Conservation (phyloP, 2,329 filamentous ascomycete species). For the Niveomyces coronatus region DNA sequence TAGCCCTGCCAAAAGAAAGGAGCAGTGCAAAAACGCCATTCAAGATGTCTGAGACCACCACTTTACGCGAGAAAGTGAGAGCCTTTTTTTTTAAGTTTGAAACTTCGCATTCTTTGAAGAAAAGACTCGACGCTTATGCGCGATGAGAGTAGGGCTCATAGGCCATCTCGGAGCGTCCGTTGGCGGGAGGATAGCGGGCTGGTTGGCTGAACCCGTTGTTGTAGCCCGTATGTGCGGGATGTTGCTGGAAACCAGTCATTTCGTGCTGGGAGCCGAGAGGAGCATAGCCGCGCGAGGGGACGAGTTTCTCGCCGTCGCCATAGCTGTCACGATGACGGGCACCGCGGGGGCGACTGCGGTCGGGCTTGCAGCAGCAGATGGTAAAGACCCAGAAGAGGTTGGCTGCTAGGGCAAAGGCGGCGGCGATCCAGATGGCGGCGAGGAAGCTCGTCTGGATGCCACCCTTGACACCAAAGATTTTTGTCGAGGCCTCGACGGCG, state of each 20-base stretch:
- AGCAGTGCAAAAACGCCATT: slow-evolving; percentile 6
- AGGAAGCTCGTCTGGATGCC: slow-evolving; percentile 61
- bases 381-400: slow-evolving; percentile 86
- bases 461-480: slow-evolving; percentile 61
- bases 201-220: slow-evolving; percentile 17
- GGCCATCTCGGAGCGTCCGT: slow-evolving; percentile 39
- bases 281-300: slow-evolving; percentile 29
- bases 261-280: slow-evolving; percentile 25
- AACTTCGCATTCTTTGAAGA: too few species aligned
- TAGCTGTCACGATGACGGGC: slow-evolving; percentile 23
- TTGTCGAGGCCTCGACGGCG: slow-evolving; percentile 52
- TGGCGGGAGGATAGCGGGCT: slow-evolving; percentile 29
- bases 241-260: slow-evolving; percentile 27
- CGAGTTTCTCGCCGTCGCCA: slow-evolving; percentile 40
- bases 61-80: background rate
- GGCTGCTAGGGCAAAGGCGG: slow-evolving; percentile 63
- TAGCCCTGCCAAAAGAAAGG: slow-evolving; percentile 2
- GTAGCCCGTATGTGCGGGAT: slow-evolving; percentile 18
- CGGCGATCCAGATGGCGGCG: slow-evolving; percentile 65
- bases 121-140: too few species aligned
- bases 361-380: slow-evolving; percentile 76
- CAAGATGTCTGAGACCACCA: background rate
- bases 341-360: slow-evolving; percentile 18
- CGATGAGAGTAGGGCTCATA: slow-evolving; percentile 57
- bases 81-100: too few species aligned